Percentiles rank a stretch among this genome's conserved stretches.
Conservation (phyloP, 2,329 filamentous ascomycete species). For the Botrytis squamosa region DNA sequence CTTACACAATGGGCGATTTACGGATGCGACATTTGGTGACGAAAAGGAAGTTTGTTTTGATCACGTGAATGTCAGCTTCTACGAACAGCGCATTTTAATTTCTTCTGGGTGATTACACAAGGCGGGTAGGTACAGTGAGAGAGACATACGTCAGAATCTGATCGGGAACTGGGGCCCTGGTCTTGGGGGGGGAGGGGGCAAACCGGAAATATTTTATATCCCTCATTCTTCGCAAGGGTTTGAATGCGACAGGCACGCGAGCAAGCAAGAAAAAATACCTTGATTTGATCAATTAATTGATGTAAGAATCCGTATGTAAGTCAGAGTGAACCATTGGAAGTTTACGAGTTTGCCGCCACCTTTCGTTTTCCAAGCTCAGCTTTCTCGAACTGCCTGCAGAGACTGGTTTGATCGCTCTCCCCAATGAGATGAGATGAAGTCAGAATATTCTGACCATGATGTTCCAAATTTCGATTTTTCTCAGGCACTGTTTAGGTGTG, state of each 20-base stretch:
- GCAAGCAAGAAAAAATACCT: background rate
- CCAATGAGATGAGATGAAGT: background rate
- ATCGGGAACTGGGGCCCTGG: background rate
- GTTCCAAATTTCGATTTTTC: background rate
- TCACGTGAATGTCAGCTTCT: background rate
- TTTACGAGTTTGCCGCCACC: conserved; percentile 2
- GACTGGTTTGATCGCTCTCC: background rate
- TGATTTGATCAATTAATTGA: background rate
- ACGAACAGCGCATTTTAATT: background rate
- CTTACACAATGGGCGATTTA: background rate
- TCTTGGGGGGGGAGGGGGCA: background rate
- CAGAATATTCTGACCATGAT: background rate
- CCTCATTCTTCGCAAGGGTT: conserved; percentile 14
- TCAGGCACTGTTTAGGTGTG: background rate
- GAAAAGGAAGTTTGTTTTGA: background rate
- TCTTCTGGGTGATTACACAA: background rate
- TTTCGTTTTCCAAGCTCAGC: conserved; percentile 2
- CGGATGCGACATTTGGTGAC: background rate
- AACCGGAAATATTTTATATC: conserved; percentile 19
- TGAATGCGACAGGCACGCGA: background rate
- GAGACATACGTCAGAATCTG: conserved; percentile 9
- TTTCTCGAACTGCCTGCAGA: background rate
- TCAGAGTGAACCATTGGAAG: conserved; percentile 4
- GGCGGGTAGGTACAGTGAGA: background rate
- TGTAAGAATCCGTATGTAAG: conserved; percentile 16